phyloP scores from a whole-genome alignment of 2,329 filamentous ascomycete species.

The Penicillium sp. region DNA sequence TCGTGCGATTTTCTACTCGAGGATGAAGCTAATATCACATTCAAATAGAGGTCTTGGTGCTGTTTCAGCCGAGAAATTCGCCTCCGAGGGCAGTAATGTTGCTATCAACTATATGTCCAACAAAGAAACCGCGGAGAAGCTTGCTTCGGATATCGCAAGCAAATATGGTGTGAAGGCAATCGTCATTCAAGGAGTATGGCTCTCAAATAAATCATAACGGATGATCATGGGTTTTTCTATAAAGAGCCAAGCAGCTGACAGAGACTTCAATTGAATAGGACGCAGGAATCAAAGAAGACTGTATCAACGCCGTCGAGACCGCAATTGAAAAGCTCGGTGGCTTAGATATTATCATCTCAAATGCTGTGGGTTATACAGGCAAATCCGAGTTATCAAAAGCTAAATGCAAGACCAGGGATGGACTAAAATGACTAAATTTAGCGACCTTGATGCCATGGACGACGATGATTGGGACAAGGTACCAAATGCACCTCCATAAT shows the following conservation, averaged over 20 bases:
- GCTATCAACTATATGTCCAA: conserved; percentile 72
- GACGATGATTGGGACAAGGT: conserved; percentile 66
- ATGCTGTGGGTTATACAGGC: conserved; percentile 54
- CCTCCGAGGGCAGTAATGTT: conserved; percentile 65
- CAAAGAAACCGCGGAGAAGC: conserved; percentile 57
- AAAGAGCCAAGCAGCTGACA: conserved; percentile 6
- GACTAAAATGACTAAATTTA: conserved; percentile 60
- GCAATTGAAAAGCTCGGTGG: conserved; percentile 62
- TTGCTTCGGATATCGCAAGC: conserved; percentile 56
- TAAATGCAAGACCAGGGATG: conserved; percentile 49
- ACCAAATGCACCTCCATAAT: background rate
- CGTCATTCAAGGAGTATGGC: conserved; percentile 60
- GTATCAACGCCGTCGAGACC: conserved; percentile 59
- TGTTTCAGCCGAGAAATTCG: conserved; percentile 65
- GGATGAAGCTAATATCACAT: background rate
- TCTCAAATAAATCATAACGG: background rate
- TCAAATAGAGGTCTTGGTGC: conserved; percentile 67
- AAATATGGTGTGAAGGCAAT: conserved; percentile 54
- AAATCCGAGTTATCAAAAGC: background rate
- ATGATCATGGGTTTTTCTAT: background rate
- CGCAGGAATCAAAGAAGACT: conserved; percentile 59
- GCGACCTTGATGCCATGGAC: conserved; percentile 57
- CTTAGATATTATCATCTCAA: conserved; percentile 75
- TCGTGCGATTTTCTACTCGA: background rate
- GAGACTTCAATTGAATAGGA: conserved; percentile 48